Base-by-base conservation (phyloP, 148 eudicot genomes). In the Heliosperma pusillum region DNA sequence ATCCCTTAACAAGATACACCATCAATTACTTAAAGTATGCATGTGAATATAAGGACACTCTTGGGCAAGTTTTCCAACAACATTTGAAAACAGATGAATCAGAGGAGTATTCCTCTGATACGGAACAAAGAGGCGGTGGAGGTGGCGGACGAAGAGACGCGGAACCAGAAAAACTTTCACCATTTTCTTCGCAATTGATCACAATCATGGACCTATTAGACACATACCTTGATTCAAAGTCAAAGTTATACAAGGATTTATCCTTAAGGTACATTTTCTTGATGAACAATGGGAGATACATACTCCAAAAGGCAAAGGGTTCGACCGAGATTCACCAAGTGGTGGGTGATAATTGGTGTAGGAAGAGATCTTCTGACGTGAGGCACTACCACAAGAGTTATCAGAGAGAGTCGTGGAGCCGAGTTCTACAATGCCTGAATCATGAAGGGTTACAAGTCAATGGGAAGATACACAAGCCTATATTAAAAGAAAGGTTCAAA, bases 401-500 rank as follows among this genome's bases (percentile, higher is more conserved):
- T 75, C 85, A 77, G 44, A 72, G 92, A 21, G 98, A 91, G 40
- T 87, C 92, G 0, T 93, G 98, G 98, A 86, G 85, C 42, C 82
- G 73, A 52, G 80, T 89, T 7, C 36, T 93, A 59, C 79, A 84
- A 8, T 87, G 92, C 64, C 76, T 93, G 17, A 82, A 64, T 65
- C 89, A 74, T 0, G 98, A 93, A 44, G 98, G 98, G 1, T 47
- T 93, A 64, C 87, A 61, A 9, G 94, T 85, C 47, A 86, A 91
- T 16, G 94, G 92, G 3, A 93, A 91, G 63, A 82, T 91, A 45
- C 72, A 60, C 82, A 93, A 93, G 82, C 97, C 92, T 1, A 82
- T 83, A 1, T n/a, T 93, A 19, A 93, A 93, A 72, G 98, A 93
- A 80, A 79, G 87, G 79, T 93, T 93, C 88, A 93, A 93, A 83